Base-by-base conservation (phyloP, 163 green algal species). In the Scenedesmus sp. region DNA sequence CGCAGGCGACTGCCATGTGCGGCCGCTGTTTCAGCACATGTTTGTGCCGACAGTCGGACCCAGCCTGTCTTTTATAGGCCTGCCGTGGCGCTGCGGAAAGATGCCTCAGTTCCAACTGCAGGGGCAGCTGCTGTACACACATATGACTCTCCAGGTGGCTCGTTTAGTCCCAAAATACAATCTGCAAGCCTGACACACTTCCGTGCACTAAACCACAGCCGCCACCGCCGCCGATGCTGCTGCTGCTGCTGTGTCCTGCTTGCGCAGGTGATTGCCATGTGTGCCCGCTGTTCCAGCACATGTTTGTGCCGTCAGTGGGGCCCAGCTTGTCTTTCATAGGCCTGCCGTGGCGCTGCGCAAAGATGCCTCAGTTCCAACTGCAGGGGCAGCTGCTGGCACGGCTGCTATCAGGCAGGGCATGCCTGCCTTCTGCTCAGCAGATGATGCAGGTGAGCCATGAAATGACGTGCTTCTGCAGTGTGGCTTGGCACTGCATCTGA, bases 301-400 rank as follows among this genome's bases (percentile, higher is more conserved):
- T 94, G 86, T 94, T 94, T 26, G 62, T 55, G 12, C 90, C 92
- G 3, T 15, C 74, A 2, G 83, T 88, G 0, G 92, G 66, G 12
- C 89, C 92, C 52, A 90, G 26, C n/a, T 77, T 94, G 52, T 52
- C 83, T 16, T 88, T 94, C 16, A 57, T 93, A 34, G 92, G 92
- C 3, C 74, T 94, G 52, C 84, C 84, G 1, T 94, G 89, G 84
- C 82, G 84, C 9, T 88, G 67, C 12, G 57, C 94, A 5, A 92
- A 89, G 55, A 88, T 93, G 46, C 88, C 88, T 0, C 92, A 94
- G 70, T 95, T 95, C 4, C 92, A 95, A 85, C 84, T 95, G 59
- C 94, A 95, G 92, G 92, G 64, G 16, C 88, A 88, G 66, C 66
- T 92, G 81, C 64, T 92, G 59, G 88, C 88, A 1, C 64, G 88